Base-by-base conservation (phyloP, 2,329 filamentous ascomycete species). In the Pseudocercospora cruenta region DNA sequence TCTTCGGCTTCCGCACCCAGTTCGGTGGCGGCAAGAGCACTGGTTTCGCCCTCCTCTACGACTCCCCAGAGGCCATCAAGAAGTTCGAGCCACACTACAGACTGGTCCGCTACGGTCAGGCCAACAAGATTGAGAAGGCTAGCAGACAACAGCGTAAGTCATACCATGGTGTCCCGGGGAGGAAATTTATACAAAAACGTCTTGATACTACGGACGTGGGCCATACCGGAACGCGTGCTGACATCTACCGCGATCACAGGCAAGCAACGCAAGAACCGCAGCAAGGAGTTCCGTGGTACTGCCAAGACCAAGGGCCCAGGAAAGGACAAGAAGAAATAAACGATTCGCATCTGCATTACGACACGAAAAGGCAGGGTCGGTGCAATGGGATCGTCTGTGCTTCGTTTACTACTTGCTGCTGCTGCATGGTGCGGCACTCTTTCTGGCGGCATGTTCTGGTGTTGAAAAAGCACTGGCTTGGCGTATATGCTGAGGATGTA, bases 191-290 rank as follows among this genome's bases (percentile, higher is more conserved):
- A 19, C 28, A 58, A 58, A 58, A 43, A 36, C 55, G 55, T 58
- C 55, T 58, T 58, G 55, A 58, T 58, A 58, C 55, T 58, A 58
- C 55, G 55, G 55, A 58, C 55, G 55, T 58, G 55, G 55, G 55
- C 31, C 55, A 58, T 58, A 36, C 28, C 55, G n/a, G 55, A 58
- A 58, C 55, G 55, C 39, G 55, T 58, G 55, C 69, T 72, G 62
- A 72, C 69, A 64, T 59, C 26, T 45, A 47, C 45, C 58, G 66
- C 64, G 65, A 76, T 61, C 47, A 87, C 85, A 98, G 94, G 94
- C 91, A 99, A 99, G 89, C 95, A 98, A 88, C 92, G 95, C 88
- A 99, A 99, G 93, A 99, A 99, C 92, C 90, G 94, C 84, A 90
- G 92, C 86, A 98, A 99, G 93, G 95, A 94, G 82, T 91, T 97